Percentiles rank a stretch among this genome's conserved stretches.
These are phyloP conservation scores for Trichoderma erinaceum DNA, from an alignment of 495 filamentous ascomycete species.

Conservation along the genomic window DNA sequence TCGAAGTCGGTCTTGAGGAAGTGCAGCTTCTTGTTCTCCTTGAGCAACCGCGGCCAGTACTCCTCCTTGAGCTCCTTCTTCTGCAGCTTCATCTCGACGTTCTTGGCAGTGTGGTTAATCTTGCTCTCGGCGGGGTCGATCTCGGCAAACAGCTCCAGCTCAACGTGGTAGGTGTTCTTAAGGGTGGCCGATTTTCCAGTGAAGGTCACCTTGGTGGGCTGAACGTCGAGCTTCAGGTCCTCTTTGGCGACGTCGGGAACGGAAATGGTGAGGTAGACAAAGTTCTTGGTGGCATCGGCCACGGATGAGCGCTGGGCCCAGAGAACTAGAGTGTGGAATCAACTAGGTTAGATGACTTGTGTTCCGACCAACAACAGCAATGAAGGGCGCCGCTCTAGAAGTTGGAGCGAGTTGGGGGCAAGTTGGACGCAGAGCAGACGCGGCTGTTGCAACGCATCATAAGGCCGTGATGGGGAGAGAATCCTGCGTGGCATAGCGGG, in stretches of 20 bases:
- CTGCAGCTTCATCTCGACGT: conserved; percentile 80
- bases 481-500: background rate
- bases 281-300: conserved; percentile 76
- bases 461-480: background rate
- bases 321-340: conserved; percentile 57
- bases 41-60: conserved; percentile 91
- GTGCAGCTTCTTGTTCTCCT: conserved; percentile 81
- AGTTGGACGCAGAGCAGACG: background rate
- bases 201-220: conserved; percentile 72
- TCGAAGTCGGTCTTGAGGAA: conserved; percentile 99
- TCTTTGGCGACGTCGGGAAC: conserved; percentile 68
- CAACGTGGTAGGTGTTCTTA: conserved; percentile 79
- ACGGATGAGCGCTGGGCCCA: conserved; percentile 95
- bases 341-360: conserved; percentile 27
- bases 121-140: conserved; percentile 80
- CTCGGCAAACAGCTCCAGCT: conserved; percentile 85
- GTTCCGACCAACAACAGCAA: background rate
- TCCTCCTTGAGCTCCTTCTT: conserved; percentile 92
- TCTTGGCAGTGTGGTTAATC: conserved; percentile 74
- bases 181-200: conserved; percentile 66
- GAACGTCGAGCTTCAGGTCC: conserved; percentile 71
- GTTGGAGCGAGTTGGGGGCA: background rate
- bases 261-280: conserved; percentile 84
- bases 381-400: background rate
- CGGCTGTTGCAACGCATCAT: background rate